These are phyloP conservation scores for Nemania sp. DNA, from an alignment of 2,329 filamentous ascomycete species.

Conservation along the genomic window DNA sequence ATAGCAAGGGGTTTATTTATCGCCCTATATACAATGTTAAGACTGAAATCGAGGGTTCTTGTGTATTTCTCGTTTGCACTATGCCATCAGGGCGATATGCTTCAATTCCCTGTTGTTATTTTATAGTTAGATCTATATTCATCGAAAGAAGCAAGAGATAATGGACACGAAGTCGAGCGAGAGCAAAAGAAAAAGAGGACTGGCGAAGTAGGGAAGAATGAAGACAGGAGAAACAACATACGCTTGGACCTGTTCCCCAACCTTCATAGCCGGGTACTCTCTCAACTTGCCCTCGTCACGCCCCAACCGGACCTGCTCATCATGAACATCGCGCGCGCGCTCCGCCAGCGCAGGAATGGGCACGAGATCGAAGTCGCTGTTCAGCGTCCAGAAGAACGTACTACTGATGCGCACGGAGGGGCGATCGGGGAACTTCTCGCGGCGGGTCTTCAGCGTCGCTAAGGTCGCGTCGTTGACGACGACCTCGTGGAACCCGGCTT, in stretches of 20 bases:
- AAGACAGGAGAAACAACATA: slow-evolving; percentile 38
- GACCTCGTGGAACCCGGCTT: slow-evolving; percentile 65
- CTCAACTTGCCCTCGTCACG: slow-evolving; percentile 56
- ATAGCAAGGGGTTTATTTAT: too few relatives aligned
- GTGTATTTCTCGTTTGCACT: slow-evolving; percentile 10
- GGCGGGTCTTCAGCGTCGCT: slow-evolving; percentile 50
- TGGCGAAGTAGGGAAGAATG: slow-evolving; percentile 7
- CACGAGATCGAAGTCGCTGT: slow-evolving; percentile 57
- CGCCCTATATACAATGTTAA: too few relatives aligned
- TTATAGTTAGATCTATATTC: slow-evolving; percentile 8
- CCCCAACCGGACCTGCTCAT: slow-evolving; percentile 52
- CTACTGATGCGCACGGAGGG: slow-evolving; percentile 61
- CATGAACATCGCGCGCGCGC: slow-evolving; percentile 49
- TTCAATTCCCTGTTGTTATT: slow-evolving; percentile 49
- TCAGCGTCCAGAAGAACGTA: slow-evolving; percentile 64
- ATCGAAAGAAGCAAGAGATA: too few relatives aligned
- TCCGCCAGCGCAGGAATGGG: slow-evolving; percentile 54
- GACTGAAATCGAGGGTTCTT: too few relatives aligned
- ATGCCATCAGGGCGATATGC: slow-evolving; percentile 57
- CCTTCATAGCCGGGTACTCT: slow-evolving; percentile 57
- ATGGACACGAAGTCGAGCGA: too few relatives aligned
- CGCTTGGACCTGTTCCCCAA: slow-evolving; percentile 61
- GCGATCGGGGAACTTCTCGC: slow-evolving; percentile 47
- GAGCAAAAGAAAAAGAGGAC: not conserved
- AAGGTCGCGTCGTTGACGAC: slow-evolving; percentile 59